Percentiles rank a stretch among this genome's conserved stretches.
These are phyloP conservation scores for Chondrostereum purpureum DNA, from an alignment of 1,284 basidiomycete species.

Conservation along the genomic window DNA sequence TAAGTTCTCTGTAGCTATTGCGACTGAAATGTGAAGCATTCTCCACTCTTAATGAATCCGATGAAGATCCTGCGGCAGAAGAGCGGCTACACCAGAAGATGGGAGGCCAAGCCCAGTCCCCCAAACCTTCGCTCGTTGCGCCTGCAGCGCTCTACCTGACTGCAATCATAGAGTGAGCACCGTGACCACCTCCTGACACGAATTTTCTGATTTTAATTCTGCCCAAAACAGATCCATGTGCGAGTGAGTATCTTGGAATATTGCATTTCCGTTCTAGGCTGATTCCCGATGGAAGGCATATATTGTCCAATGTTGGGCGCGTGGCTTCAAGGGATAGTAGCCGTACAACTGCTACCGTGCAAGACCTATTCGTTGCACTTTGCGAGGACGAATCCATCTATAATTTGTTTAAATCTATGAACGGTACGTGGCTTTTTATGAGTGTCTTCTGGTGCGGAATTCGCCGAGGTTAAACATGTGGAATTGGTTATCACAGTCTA, in stretches of 20 bases:
- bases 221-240: constrained; percentile 58
- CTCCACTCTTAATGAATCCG: constrained; percentile 75
- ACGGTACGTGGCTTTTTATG: constrained; percentile 45
- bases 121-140: constrained; percentile 56
- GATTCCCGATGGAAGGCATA: constrained; percentile 59
- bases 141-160: constrained; percentile 86
- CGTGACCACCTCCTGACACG: constrained; percentile 5
- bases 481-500: constrained; percentile 53
- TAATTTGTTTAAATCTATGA: constrained; percentile 79
- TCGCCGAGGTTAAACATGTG: constrained; percentile 10
- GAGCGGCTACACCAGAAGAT: constrained; percentile 53
- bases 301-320: constrained; percentile 75
- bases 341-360: constrained; percentile 63
- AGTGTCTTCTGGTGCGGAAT: neutral
- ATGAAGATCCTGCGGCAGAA: constrained; percentile 67
- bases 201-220: constrained; percentile 15
- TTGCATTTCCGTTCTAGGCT: constrained; percentile 8
- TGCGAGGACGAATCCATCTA: constrained; percentile 86
- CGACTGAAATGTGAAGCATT: constrained; percentile 80
- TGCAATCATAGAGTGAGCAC: constrained; percentile 84
- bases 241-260: constrained; percentile 54
- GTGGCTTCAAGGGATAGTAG: constrained; percentile 83
- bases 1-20: constrained; percentile 44
- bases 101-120: constrained; percentile 39
- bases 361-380: constrained; percentile 79